Conservation (phyloP, 2,329 filamentous ascomycete genomes). For the Coniochaeta prunicola region DNA sequence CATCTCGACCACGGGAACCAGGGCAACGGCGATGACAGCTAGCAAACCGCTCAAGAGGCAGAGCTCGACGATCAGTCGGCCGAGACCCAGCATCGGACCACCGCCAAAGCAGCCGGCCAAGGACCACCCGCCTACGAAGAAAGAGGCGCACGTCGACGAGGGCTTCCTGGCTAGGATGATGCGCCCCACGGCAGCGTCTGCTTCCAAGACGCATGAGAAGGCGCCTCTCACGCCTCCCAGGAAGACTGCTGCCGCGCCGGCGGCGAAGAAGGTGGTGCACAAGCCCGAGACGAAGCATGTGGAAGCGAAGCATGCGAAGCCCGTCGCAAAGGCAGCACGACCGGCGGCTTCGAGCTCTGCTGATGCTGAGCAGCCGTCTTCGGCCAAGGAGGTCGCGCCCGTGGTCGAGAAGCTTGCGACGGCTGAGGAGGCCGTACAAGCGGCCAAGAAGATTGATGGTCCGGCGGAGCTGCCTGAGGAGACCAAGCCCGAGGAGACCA, state of each 20-base stretch:
- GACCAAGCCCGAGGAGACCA: not conserved
- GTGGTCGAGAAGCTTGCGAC: constrained; percentile 14
- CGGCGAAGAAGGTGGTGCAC: constrained; percentile 12
- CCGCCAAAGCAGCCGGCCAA: constrained; percentile 50
- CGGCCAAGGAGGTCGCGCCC: constrained; percentile 12
- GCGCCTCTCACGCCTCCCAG: constrained; percentile 40
- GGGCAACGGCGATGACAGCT: constrained; percentile 13
- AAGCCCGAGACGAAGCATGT: not conserved
- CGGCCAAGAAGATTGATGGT: not conserved
- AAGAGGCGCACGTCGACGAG: constrained; percentile 54
- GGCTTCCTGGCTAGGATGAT: constrained; percentile 76
- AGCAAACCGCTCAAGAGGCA: constrained; percentile 33
- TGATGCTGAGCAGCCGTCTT: not conserved
- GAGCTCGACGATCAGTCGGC: constrained; percentile 34
- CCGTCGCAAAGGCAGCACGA: not conserved
- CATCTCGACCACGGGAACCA: constrained; percentile 19
- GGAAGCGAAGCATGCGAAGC: not conserved
- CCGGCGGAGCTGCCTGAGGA: not conserved
- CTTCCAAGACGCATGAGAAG: constrained; percentile 62
- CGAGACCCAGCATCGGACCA: constrained; percentile 47
- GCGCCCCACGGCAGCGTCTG: constrained; percentile 64
- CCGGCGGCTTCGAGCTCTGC: constrained; percentile 4
- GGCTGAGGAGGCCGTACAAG: constrained; percentile 8
- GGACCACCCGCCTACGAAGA: constrained; percentile 38
- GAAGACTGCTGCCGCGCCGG: constrained; percentile 18